These are phyloP conservation scores for Eustoma russellianum DNA, from an alignment of 257 asterid genomes.

Conservation along the genomic window DNA sequence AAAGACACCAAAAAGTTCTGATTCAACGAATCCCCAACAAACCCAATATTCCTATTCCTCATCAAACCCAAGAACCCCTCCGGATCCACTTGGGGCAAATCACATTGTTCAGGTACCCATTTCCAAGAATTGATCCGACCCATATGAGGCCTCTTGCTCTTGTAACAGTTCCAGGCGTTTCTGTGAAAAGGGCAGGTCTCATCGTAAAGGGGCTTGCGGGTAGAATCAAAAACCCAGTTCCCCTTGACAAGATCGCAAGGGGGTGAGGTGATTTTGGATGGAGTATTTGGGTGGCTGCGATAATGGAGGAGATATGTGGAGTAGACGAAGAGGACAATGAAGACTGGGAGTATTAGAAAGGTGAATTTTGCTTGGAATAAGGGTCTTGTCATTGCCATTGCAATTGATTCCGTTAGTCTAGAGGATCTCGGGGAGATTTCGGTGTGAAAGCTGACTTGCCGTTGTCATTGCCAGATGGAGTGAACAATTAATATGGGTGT, in stretches of 20 bases:
- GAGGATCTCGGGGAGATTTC: too few relatives aligned
- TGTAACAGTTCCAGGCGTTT: conserved; percentile 85
- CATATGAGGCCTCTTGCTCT: conserved; percentile 60
- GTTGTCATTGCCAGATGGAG: too few relatives aligned
- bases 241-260: conserved; percentile 72
- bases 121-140: conserved; percentile 92
- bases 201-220: conserved; percentile 63
- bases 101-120: conserved; percentile 75
- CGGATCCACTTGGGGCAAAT: conserved; percentile 64
- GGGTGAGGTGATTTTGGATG: conserved; percentile 16
- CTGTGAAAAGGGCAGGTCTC: conserved; percentile 87
- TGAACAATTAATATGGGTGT: too few relatives aligned
- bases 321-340: conserved; percentile 59
- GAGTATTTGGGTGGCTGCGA: conserved; percentile 8
- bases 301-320: conserved; percentile 44
- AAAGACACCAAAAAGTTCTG: conserved; percentile 78
- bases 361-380: conserved; percentile 36
- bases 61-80: conserved; percentile 48
- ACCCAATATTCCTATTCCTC: conserved; percentile 78
- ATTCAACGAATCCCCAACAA: conserved; percentile 90
- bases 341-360: conserved; percentile 46
- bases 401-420: background rate
- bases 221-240: conserved; percentile 58
- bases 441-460: too few relatives aligned
- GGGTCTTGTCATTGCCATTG: conserved; percentile 9